phyloP scores from a whole-genome alignment of 257 asterid species.

The Anisodus tanguticus region DNA sequence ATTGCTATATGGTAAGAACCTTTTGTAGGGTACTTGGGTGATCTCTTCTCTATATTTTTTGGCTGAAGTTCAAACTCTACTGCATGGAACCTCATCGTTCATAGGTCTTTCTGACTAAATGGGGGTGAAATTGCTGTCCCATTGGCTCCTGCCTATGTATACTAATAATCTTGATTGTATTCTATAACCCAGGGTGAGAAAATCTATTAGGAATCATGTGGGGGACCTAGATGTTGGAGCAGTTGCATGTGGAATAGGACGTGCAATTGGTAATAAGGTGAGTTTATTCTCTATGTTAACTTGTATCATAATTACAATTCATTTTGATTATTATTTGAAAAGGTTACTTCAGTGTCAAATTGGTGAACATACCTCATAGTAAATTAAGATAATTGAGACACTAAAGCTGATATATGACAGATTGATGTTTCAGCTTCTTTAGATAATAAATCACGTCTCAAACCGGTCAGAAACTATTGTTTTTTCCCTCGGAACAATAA shows the following conservation, averaged over 20 bases:
- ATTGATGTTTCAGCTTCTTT: background rate
- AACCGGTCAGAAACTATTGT: background rate
- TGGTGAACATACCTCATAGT: background rate
- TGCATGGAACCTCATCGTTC: background rate
- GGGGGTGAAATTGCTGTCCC: background rate
- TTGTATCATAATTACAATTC: background rate
- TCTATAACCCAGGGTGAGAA: slow-evolving; percentile 70
- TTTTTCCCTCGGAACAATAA: background rate
- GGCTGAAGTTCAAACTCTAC: background rate
- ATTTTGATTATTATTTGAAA: background rate
- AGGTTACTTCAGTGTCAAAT: background rate
- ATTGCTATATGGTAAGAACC: slow-evolving; percentile 76
- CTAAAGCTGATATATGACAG: background rate
- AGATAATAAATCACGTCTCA: background rate
- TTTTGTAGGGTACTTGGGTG: background rate
- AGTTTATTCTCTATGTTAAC: slow-evolving; percentile 5
- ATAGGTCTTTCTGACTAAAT: background rate
- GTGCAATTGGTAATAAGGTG: slow-evolving; percentile 98
- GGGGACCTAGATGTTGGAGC: slow-evolving; percentile 94
- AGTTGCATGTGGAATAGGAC: slow-evolving; percentile 95
- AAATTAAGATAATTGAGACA: background rate
- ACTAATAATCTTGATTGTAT: slow-evolving; percentile 7
- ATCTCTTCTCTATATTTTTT: background rate
- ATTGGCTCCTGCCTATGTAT: background rate
- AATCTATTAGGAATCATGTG: slow-evolving; percentile 65